A percentile compares a stretch with the other conserved stretches of the same genome.
These are phyloP conservation scores for Suhomyces pyralidae DNA, from an alignment of 805 yeast species.

Conservation along the genomic window DNA sequence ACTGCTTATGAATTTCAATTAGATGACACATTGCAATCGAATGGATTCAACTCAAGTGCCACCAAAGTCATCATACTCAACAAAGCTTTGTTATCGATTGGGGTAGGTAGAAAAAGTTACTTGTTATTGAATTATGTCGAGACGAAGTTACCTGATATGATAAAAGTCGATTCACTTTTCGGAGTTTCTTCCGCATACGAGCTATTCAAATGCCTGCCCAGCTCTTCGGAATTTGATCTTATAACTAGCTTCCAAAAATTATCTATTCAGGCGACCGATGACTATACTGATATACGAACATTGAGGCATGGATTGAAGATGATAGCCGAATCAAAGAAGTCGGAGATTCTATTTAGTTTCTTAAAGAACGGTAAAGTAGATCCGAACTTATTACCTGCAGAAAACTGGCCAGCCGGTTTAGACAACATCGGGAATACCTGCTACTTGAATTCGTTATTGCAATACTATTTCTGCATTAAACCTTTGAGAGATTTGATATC, in stretches of 20 bases:
- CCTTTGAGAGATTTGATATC: constrained; percentile 72
- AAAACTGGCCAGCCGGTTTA: constrained; percentile 85
- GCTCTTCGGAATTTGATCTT: constrained; percentile 56
- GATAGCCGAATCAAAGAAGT: constrained; percentile 53
- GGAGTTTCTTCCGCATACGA: constrained; percentile 40
- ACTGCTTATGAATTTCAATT: constrained; percentile 70
- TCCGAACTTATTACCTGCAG: constrained; percentile 54
- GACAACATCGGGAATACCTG: constrained; percentile 96
- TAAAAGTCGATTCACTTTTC: constrained; percentile 19
- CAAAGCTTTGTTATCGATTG: constrained; percentile 62
- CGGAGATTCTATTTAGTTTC: constrained; percentile 54
- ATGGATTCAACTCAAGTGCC: constrained; percentile 28
- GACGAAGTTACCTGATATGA: constrained; percentile 34
- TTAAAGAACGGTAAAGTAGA: constrained; percentile 63
- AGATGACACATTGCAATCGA: constrained; percentile 44
- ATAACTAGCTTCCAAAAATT: constrained; percentile 50
- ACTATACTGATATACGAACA: constrained; percentile 48
- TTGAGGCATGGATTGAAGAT: constrained; percentile 57
- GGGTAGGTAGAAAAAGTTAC: constrained; percentile 54
- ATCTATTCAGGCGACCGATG: constrained; percentile 16
- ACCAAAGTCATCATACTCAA: constrained; percentile 40
- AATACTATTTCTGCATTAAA: constrained; percentile 81
- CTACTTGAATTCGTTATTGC: constrained; percentile 83
- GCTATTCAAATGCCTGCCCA: constrained; percentile 46
- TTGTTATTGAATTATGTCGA: constrained; percentile 55